These are phyloP conservation scores for Phlegmacium glaucopus DNA, from an alignment of 768 basidiomycete genomes.

Conservation along the genomic window DNA sequence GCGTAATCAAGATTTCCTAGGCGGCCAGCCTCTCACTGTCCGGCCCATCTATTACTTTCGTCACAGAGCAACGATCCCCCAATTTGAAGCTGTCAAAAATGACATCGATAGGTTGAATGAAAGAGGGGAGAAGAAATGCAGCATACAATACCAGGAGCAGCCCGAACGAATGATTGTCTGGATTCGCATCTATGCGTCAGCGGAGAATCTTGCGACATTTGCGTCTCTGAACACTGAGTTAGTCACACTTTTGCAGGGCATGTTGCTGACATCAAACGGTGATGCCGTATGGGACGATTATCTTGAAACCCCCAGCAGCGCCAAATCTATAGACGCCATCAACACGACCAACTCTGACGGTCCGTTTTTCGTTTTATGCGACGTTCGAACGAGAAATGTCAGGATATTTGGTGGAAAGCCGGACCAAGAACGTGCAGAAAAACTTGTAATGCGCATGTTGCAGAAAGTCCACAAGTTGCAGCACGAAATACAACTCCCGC, in stretches of 20 bases:
- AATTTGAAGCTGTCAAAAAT: slow-evolving; percentile 32
- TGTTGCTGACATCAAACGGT: slow-evolving; percentile 26
- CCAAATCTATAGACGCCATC: slow-evolving; percentile 32
- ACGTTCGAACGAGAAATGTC: slow-evolving; percentile 35
- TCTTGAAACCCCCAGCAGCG: slow-evolving; percentile 40
- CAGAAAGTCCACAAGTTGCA: slow-evolving; percentile 33
- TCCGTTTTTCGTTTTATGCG: slow-evolving; percentile 32
- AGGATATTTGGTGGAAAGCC: slow-evolving; percentile 35
- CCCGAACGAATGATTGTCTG: slow-evolving; percentile 17
- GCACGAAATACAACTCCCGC: slow-evolving; percentile 27
- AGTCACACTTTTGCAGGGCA: slow-evolving; percentile 36
- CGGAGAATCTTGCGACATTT: slow-evolving; percentile 30
- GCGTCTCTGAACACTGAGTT: slow-evolving; percentile 34
- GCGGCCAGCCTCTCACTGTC: slow-evolving; percentile 31
- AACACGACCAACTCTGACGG: slow-evolving; percentile 23
- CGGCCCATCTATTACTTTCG: slow-evolving; percentile 38
- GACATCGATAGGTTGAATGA: slow-evolving; percentile 32
- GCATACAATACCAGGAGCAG: slow-evolving; percentile 29
- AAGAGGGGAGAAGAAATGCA: slow-evolving; percentile 24
- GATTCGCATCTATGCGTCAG: slow-evolving; percentile 36
- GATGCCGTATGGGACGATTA: slow-evolving; percentile 44
- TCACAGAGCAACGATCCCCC: slow-evolving; percentile 30
- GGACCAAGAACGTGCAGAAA: slow-evolving; percentile 27
- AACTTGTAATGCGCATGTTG: slow-evolving; percentile 32
- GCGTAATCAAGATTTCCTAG: slow-evolving; percentile 33